Base-by-base conservation (phyloP, 129 eudicot species). In the Arctium minus region DNA sequence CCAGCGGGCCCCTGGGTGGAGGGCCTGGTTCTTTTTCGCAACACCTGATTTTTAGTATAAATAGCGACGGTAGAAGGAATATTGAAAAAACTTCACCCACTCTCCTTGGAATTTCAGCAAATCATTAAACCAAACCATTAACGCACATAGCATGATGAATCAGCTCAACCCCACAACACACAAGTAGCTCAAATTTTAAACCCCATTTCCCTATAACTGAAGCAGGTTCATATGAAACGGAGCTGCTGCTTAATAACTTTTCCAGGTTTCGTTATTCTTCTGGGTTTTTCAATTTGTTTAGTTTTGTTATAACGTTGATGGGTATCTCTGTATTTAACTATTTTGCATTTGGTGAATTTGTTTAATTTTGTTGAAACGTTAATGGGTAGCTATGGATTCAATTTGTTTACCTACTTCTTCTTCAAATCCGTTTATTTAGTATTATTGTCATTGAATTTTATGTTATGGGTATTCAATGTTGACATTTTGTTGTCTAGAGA, bases 221-320 rank as follows among this genome's bases (percentile, higher is more conserved):
- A 70, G 31, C 77, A 32, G 8, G n/a, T n/a, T n/a, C 3, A 2
- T 70, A 17, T 75, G 64, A 76, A 18, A n/a, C n/a, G n/a, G n/a
- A n/a, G n/a, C n/a, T n/a, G n/a, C n/a, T n/a, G 17, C 37, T 81
- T 8, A 70, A 48, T 18, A 50, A 76, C 65, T 80, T 40, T 4
- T 72, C 65, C 30, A 79, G 88, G 94, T 86, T 80, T 69, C 80
- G 31, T 81, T 56, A 78, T 80, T 31, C 37, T 70, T 83, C 85
- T n/a, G n/a, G n/a, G n/a, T n/a, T n/a, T n/a, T n/a, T n/a, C n/a
- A n/a, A 37, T 62, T 72, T 64, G 39, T 38, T 74, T 46, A 30
- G 50, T 82, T 30, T 81, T 81, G 75, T 86, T 78, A 17, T 29
- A 77, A 32, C 70, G 5, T 68, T 73, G 9, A 29, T 81, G n/a